Base-by-base conservation (phyloP, 441 rosid species). In the Erysimum pusillum region DNA sequence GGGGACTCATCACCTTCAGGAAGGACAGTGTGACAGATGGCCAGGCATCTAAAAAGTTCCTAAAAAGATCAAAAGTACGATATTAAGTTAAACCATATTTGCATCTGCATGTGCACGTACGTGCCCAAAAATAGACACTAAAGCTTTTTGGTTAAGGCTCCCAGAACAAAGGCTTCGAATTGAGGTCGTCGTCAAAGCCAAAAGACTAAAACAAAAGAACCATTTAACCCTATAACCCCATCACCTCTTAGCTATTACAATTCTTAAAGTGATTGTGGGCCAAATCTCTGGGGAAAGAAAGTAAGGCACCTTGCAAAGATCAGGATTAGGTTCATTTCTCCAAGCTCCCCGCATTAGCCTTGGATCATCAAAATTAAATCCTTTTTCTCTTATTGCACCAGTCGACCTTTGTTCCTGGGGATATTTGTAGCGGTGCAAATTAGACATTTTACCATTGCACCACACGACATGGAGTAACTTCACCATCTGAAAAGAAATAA, bases 1-100 rank as follows among this genome's bases (percentile, higher is more conserved):
- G 99, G 98, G 77, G 97, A 86, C 76, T 93, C 99, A 48, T 94
- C 99, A 75, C 99, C 99, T 88, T 94, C 98, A 64, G 99, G 95
- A 80, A 94, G 98, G 45, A 97, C 99, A 39, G 99, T 97, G 81
- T 97, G 99, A 79, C 99, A 94, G 51, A 94, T 88, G 78, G 99
- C 99, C 57, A 97, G 99, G 80, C 99, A 97, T 86, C 99, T 87
- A 81, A 97, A 97, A 79, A 94, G 91, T 86, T 97, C 99, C 99
- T 97, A 80, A 82, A 69, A n/a, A 41, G 15, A 39, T 18, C 13
- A 74, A 63, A 69, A 35, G 15, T 49, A 41, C 36, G 41, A 63
- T 20, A 56, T 64, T 28, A 14, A 41, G 52, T 35, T 64, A 57
- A 65, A 18, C 62, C 28, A 60, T 22, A 74, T 54, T 31, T 11